Base-by-base conservation (phyloP, 2,329 filamentous ascomycete genomes). In the Penicillium concentricum region DNA sequence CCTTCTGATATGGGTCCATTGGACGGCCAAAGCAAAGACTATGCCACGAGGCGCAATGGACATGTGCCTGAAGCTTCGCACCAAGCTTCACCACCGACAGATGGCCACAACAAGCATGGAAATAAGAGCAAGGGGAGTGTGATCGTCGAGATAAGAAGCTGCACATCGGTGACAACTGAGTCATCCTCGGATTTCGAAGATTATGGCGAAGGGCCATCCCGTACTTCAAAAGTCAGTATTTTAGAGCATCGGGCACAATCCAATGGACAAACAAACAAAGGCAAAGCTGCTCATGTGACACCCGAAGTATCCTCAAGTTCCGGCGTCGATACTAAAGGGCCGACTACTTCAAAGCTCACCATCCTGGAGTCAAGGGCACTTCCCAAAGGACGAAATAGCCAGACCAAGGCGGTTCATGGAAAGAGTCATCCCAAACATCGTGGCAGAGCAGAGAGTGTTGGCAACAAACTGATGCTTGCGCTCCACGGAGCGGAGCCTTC, bases 71-170 rank as follows among this genome's bases (percentile, higher is more conserved):
- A 20, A 24, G 30, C 30, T 22, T 42, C 51, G 13, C 41, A 53
- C 12, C 48, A 48, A 30, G 13, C 30, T 18, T 24, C 38, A 3
- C 12, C 26, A 8, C 15, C 28, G 13, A 49, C 18, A 22, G 10
- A 38, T 22, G 9, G 12, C 2, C 18, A 56, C 8, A 24, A 22
- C 8, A 22, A 39, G 12, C 8, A 20, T 28, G 26, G 12, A 32
- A 22, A 35, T 8, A 28, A n/a, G 4, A 13, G 28, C 5, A 7
- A 28, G 18, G 16, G 22, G 4, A 13, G 20, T 22, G 51, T 46
- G 10, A 24, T 51, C 16, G 53, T 64, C 9, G 53, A 58, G 30
- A 62, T 53, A 52, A 57, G 53, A 20, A 62, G 64, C 47, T 30
- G 39, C 35, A 48, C 46, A 41, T 49, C 56, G n/a, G 13, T 32